Percentiles rank a stretch among this genome's conserved stretches.
Evolutionary conservation across 2,329 filamentous ascomycete genomes (phyloP).

Genomic region (Aspergillus sp.): DNA sequence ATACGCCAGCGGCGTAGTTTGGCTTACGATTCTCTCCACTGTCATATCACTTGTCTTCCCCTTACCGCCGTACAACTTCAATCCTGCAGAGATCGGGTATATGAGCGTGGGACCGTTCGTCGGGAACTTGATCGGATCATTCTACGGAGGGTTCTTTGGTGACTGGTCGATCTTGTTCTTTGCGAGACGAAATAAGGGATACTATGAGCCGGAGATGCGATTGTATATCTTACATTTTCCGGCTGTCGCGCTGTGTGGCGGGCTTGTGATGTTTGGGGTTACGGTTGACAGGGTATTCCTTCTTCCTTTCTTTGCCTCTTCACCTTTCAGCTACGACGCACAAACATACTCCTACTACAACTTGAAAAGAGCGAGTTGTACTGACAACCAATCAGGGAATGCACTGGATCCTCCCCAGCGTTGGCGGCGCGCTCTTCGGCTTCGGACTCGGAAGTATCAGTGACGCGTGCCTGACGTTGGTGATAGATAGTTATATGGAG

Average conservation of each 20-base stretch:
- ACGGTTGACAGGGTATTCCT: slow-evolving; percentile 36
- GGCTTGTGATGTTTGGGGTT: slow-evolving; percentile 44
- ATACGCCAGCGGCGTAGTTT: slow-evolving; percentile 40
- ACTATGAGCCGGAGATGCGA: slow-evolving; percentile 52
- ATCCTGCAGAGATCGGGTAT: slow-evolving; percentile 30
- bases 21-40: slow-evolving; percentile 33
- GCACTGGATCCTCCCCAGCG: slow-evolving; percentile 44
- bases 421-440: slow-evolving; percentile 38
- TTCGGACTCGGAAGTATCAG: slow-evolving; percentile 42
- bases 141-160: slow-evolving; percentile 42
- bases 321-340: no score
- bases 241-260: slow-evolving; percentile 42
- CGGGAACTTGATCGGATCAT: slow-evolving; percentile 39
- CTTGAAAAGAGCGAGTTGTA: neutral
- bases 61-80: slow-evolving; percentile 33
- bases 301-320: neutral
- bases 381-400: slow-evolving; percentile 32
- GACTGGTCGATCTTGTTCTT: slow-evolving; percentile 44
- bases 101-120: slow-evolving; percentile 38
- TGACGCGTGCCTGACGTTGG: slow-evolving; percentile 37
- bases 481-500: slow-evolving; percentile 41
- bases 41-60: slow-evolving; percentile 39
- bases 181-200: slow-evolving; percentile 46
- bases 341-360: no score
- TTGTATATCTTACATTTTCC: slow-evolving; percentile 37